A percentile compares a stretch with the other conserved stretches of the same genome.
phyloP scores from a whole-genome alignment of 2,329 filamentous ascomycete genomes.

The Ceratocystiopsis brevicomis region DNA sequence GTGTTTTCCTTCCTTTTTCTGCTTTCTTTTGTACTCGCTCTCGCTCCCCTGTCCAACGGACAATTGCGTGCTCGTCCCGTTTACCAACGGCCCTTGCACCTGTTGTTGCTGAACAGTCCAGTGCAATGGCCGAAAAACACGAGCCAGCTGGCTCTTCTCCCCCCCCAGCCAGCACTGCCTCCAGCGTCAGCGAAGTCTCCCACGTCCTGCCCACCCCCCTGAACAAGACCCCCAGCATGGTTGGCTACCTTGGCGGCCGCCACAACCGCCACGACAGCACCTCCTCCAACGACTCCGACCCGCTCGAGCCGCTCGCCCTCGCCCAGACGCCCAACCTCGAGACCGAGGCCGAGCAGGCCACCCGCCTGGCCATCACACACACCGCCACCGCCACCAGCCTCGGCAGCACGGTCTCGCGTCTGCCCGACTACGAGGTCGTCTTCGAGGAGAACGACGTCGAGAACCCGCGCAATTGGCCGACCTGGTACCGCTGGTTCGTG shows the following conservation, averaged over 20 bases:
- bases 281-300: slow-evolving; percentile 8
- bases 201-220: not conserved
- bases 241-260: slow-evolving; percentile 1
- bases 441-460: slow-evolving; percentile 39
- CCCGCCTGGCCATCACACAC: slow-evolving; percentile 20
- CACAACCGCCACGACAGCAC: slow-evolving; percentile 1
- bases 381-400: slow-evolving; percentile 21
- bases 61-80: too few species aligned
- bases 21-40: too few species aligned
- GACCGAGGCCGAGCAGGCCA: slow-evolving; percentile 6
- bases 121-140: too few species aligned
- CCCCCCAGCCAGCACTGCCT: too few species aligned
- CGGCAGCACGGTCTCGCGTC: slow-evolving; percentile 20
- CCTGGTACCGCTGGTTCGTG: slow-evolving; percentile 23
- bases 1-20: not conserved
- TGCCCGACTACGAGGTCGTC: slow-evolving; percentile 47
- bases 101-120: too few species aligned
- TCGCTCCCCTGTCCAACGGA: too few species aligned
- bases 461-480: slow-evolving; percentile 51
- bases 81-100: too few species aligned
- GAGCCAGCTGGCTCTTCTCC: too few species aligned
- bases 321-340: slow-evolving; percentile 8
- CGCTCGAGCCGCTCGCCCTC: slow-evolving; percentile 8
- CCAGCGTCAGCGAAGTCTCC: not conserved
- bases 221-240: slow-evolving; percentile 1